Evolutionary conservation across 169 alveolate genomes (phyloP), one percentile per base, ranked within the genome.

Genomic region (Hammondia hammondi): DNA sequence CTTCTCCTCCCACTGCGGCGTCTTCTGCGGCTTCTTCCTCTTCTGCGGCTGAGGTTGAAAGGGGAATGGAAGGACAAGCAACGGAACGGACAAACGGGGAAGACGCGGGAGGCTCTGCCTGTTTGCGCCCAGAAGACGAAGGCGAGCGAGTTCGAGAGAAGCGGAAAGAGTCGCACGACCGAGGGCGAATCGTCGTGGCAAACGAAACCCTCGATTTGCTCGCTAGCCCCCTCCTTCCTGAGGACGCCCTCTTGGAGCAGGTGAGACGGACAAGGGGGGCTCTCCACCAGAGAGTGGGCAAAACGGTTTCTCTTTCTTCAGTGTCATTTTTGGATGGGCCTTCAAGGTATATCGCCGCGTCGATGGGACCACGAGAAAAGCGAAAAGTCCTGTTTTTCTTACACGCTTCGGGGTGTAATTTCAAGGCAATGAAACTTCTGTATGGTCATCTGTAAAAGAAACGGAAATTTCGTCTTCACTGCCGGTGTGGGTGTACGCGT

Each of bases 211-310:
- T 97, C 12, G 98, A 97, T 35, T 95, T 96, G 27, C 96, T 97
- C 73, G 96, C 96, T 81, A 96, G 96, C 95, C 99, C 99, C 0
- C 96, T 98, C 27, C 96, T 98, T 32, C 97, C 98, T 14, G 98
- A 96, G 7, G 98, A 97, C 91, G 91, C 81, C 29, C 90, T 96
- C 82, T 95, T 85, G 48, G 94, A 93, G 43, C 92, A 95, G 81
- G 95, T 92, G 37, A 27, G 39, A 37, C 0, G 43, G 45, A 32
- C 39, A 29, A 57, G 61, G 19, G 61, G 24, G 61, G 1, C 24
- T 52, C 19, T 14, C 19, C 61, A 52, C 35, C 35, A 67, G 77
- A 17, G 77, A 67, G 77, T 14, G 77, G 32, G n/a, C 12, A 27
- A 9, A 6, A 4, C 77, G 1, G 77, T 21, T 67, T 21, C 35